These are phyloP conservation scores for Dictyostelium gargantuum DNA, from an alignment of 208 protist genomes.

Conservation along the genomic window DNA sequence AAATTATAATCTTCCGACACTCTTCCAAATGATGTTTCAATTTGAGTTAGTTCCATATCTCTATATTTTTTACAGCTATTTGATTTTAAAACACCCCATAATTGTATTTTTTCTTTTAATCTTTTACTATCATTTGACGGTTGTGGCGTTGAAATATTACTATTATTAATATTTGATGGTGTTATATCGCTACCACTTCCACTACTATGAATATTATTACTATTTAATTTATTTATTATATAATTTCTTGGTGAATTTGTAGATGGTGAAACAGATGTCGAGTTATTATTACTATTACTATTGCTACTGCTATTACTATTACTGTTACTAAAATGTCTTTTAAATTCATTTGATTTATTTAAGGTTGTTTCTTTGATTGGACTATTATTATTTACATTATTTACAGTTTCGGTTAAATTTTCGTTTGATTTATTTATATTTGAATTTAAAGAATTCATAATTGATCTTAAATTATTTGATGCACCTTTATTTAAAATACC, in stretches of 20 bases:
- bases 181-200: background rate
- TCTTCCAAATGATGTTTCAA: conserved; percentile 20
- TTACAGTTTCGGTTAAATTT: background rate
- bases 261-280: background rate
- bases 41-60: conserved; percentile 14
- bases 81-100: background rate
- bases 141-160: background rate
- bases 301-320: too few species aligned
- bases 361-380: background rate
- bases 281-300: background rate
- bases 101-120: background rate
- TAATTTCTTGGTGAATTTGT: background rate
- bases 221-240: background rate
- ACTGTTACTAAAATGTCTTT: too few species aligned
- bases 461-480: background rate
- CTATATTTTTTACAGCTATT: background rate
- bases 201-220: background rate
- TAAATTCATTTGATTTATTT: background rate
- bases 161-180: too few species aligned
- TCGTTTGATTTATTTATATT: background rate
- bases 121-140: background rate
- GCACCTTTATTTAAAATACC: background rate
- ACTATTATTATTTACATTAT: background rate
- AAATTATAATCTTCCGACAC: too few species aligned
- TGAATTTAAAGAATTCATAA: background rate